Base-by-base conservation (phyloP, 2,329 filamentous ascomycete genomes). In the Catunica adiposa region DNA sequence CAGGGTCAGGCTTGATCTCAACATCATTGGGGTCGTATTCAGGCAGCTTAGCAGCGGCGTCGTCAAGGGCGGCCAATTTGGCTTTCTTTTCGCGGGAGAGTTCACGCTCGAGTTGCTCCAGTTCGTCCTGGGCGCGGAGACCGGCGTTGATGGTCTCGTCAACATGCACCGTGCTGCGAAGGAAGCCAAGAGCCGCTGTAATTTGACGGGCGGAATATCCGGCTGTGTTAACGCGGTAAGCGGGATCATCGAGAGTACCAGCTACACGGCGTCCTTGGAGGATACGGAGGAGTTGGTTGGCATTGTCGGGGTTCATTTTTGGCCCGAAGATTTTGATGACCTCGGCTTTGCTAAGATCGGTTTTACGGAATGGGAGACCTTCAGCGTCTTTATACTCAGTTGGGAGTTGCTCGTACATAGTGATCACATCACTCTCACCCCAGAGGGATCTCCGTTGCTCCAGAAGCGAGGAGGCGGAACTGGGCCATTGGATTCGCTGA, bases 231-330 rank as follows among this genome's bases (percentile, higher is more conserved):
- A 66, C 60, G 37, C 67, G 66, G 51, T 77, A 70, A 3, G 67
- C 68, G 1, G 79, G 79, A 62, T 83, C 80, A 9, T 79, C 73
- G 44, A 83, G 68, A 2, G 79, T 82, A 34, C 80, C 80, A 6
- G 80, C 78, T 22, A 84, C 78, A 42, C 80, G 71, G 37, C 79
- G 73, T 7, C 80, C 80, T 63, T 84, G 80, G 11, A 83, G 66
- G 52, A 83, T 76, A 54, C 70, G 69, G 52, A 83, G 66, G 46
- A 83, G 65, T 47, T 66, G 67, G 63, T 82, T 82, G 20, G 73
- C 80, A 3, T 64, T 62, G 2, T 62, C 60, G 0, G 69, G 63
- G 58, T 68, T 66, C 48, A 80, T 67, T 11, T 67, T 66, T 3
- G 69, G 62, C 1, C 77, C 76, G 59, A 83, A 81, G 38, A 81